Percentiles rank a stretch among this genome's conserved stretches.
These are phyloP conservation scores for Cryptosporidium bovis DNA, from an alignment of 169 alveolate species.

Conservation along the genomic window DNA sequence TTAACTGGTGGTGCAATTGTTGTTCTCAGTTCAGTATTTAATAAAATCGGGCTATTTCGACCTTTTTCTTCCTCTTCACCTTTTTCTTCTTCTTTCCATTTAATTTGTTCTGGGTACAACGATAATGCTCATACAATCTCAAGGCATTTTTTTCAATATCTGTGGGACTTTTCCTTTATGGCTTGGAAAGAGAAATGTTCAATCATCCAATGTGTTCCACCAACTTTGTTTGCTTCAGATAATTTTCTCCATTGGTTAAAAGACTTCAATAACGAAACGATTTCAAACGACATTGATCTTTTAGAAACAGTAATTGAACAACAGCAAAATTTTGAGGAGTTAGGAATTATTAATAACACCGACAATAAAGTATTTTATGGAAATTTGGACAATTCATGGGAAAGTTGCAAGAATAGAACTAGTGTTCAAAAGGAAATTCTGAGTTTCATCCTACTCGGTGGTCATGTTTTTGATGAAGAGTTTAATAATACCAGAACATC, in stretches of 20 bases:
- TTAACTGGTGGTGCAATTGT: slow-evolving; percentile 79
- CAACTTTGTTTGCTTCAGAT: slow-evolving; percentile 72
- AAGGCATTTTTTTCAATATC: slow-evolving; percentile 81
- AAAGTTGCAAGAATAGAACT: slow-evolving; percentile 1
- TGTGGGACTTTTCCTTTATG: slow-evolving; percentile 82
- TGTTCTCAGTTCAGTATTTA: slow-evolving; percentile 78
- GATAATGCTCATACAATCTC: slow-evolving; percentile 78
- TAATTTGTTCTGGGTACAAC: slow-evolving; percentile 79
- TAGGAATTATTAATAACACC: too few relatives aligned
- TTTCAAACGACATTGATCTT: slow-evolving; percentile 43
- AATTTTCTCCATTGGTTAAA: slow-evolving; percentile 60
- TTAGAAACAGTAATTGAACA: slow-evolving; percentile 61
- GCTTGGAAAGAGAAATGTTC: slow-evolving; percentile 74
- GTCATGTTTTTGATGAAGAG: not conserved
- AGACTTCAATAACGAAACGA: slow-evolving; percentile 47
- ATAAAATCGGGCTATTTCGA: slow-evolving; percentile 76
- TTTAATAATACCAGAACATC: not conserved
- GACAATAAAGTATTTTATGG: not conserved
- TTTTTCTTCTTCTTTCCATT: slow-evolving; percentile 76
- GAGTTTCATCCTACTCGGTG: slow-evolving; percentile 40
- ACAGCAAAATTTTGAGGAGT: slow-evolving; percentile 16
- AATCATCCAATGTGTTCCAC: slow-evolving; percentile 77
- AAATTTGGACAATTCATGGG: slow-evolving; percentile 13
- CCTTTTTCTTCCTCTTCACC: slow-evolving; percentile 79
- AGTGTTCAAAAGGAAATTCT: slow-evolving; percentile 41